A percentile compares a stretch with the other conserved stretches of the same genome.
These are phyloP conservation scores for Aspergillus persii DNA, from an alignment of 2,329 filamentous ascomycete genomes.

Conservation along the genomic window DNA sequence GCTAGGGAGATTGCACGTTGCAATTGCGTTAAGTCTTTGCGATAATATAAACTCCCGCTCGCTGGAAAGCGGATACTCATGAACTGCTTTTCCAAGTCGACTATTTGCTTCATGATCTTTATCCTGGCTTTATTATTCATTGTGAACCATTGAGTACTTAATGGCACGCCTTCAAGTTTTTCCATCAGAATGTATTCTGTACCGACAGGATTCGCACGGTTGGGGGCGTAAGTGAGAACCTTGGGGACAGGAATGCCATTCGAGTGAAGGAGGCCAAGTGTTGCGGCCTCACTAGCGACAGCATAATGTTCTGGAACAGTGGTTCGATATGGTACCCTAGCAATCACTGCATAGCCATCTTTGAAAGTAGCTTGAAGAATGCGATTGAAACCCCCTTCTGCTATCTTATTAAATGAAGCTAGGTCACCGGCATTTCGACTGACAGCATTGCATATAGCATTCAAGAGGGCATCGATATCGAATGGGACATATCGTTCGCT, in stretches of 20 bases:
- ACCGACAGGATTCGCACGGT: constrained; percentile 34
- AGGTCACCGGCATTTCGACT: background rate
- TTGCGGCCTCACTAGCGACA: constrained; percentile 40
- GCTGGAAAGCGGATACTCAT: constrained; percentile 24
- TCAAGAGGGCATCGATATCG: background rate
- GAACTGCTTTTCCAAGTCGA: constrained; percentile 21
- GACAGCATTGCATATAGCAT: background rate
- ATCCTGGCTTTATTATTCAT: constrained; percentile 22
- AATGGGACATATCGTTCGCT: background rate
- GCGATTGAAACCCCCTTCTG: constrained; percentile 40
- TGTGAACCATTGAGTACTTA: constrained; percentile 34
- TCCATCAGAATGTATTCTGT: constrained; percentile 43
- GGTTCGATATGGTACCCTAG: constrained; percentile 32
- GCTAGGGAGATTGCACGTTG: constrained; percentile 6
- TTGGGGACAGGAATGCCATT: constrained; percentile 38
- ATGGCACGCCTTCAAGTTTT: constrained; percentile 28
- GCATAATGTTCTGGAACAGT: constrained; percentile 30
- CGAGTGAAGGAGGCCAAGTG: constrained; percentile 31
- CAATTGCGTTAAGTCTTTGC: constrained; percentile 13
- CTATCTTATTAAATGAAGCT: constrained; percentile 11
- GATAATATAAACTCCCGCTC: constrained; percentile 29
- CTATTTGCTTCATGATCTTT: constrained; percentile 25
- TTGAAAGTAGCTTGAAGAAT: constrained; percentile 31
- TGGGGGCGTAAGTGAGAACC: constrained; percentile 35
- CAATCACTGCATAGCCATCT: constrained; percentile 31